Evolutionary conservation across 305 asterid species (phyloP), one percentile per base, ranked within the genome.

Genomic region (Fraxinus paxiana): DNA sequence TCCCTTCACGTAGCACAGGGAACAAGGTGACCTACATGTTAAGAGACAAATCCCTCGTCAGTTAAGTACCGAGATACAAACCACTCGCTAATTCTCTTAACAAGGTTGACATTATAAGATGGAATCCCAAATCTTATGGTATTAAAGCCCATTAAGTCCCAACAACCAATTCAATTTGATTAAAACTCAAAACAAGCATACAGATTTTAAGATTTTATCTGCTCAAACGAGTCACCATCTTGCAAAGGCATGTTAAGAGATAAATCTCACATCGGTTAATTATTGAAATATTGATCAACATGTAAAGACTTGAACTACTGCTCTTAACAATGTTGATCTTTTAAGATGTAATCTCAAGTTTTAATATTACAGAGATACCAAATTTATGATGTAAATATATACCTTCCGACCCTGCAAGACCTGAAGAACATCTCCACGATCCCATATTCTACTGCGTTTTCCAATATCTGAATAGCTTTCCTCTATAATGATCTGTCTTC

Each of bases 391-490:
- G 15, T 54, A 18, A 20, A 76, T 22, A 33, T 22, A 24, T 81
- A 82, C 87, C 87, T 73, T 86, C 26, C 35, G 30, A 31, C 48
- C 74, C 17, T 74, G 79, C 72, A 86, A 43, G 79, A 82, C 83
- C 67, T 72, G 30, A 56, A 79, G 22, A 70, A 82, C 80, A 8
- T 84, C 87, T 8, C 34, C 79, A 43, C 0, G 77, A 80, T 84
- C 82, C 88, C 89, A 87, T 41, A 87, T 74, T 76, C 89, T 85
- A 78, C 85, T 87, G 15, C 81, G 84, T 8, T 76, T 48, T 13
- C 83, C 86, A 54, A 48, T 24, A 78, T 83, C 81, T 15, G 17
- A 20, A 26, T 34, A 33, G 51, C 17, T 77, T 37, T 84, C 83
- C 1, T 78, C 75, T 18, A 28, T 67, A 69, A 87, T 84, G 54